phyloP scores from a whole-genome alignment of 2,329 filamentous ascomycete genomes.

The Cladorrhinum sp. region DNA sequence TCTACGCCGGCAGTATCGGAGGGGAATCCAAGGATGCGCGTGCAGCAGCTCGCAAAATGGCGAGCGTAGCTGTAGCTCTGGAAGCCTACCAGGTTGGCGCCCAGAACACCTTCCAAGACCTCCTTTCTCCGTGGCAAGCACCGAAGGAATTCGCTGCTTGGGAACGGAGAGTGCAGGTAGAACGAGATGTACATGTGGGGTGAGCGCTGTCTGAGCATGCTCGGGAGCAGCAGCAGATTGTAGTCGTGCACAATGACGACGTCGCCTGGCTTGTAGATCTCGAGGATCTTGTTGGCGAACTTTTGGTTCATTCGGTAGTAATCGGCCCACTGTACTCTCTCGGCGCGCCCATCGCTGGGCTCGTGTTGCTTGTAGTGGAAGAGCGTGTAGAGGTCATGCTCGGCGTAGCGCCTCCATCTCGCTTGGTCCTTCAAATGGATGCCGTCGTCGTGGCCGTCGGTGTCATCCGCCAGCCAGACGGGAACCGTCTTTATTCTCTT shows the following conservation, averaged over 20 bases:
- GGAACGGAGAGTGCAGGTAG: slow-evolving; percentile 91
- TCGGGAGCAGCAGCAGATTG: slow-evolving; percentile 85
- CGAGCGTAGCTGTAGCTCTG: slow-evolving; percentile 94
- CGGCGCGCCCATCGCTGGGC: slow-evolving; percentile 77
- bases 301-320: slow-evolving; percentile 91
- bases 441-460: slow-evolving; percentile 63
- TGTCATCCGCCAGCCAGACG: slow-evolving; percentile 82
- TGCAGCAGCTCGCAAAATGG: slow-evolving; percentile 93
- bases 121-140: slow-evolving; percentile 87
- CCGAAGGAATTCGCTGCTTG: slow-evolving; percentile 91
- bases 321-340: slow-evolving; percentile 83
- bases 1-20: slow-evolving; percentile 83
- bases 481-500: slow-evolving; percentile 77
- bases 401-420: slow-evolving; percentile 85
- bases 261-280: slow-evolving; percentile 88
- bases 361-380: slow-evolving; percentile 97
- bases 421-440: slow-evolving; percentile 76
- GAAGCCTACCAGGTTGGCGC: slow-evolving; percentile 90
- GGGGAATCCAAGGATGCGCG: slow-evolving; percentile 83
- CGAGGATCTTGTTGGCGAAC: slow-evolving; percentile 84
- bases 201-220: slow-evolving; percentile 78
- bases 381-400: slow-evolving; percentile 86
- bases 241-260: slow-evolving; percentile 93
- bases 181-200: slow-evolving; percentile 93
- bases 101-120: slow-evolving; percentile 82